Evolutionary conservation across 176 grass and related monocot genomes (phyloP), one percentile per base, ranked within the genome.

Genomic region (Aegilops longissima): DNA sequence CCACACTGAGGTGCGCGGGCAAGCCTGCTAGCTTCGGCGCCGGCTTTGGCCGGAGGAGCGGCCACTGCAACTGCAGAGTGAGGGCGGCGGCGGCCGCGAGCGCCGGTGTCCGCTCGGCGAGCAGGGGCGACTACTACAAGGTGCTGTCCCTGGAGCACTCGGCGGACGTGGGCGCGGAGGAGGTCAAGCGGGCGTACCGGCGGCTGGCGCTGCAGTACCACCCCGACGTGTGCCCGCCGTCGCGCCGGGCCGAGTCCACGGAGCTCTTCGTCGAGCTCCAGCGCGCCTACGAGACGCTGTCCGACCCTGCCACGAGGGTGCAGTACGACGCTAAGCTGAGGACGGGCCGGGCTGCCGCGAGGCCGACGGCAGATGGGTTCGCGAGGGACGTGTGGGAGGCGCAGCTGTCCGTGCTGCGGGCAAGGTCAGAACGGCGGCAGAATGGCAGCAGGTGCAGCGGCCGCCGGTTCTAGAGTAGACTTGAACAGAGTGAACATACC

Each of bases 201-300:
- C 90, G 91, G 24, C 76, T 93, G 80, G 93, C 89, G 27, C 83
- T 87, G 47, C 92, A 85, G 52, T 88, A 87, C 83, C 95, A 95
- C 86, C 91, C 95, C 0, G 93, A 98, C 79, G 85, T 78, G 8
- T 95, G 93, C 80, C 86, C 93, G 45, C 80, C 87, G 40, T 65
- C 90, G 51, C 66, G 73, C 0, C 85, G 82, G 5, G 86, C 69
- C 82, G 87, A 90, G 52, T 89, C 89, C 45, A 95, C 95, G 29
- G 76, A 51, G 51, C 64, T 74, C 59, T 98, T 98, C 89, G 70
- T 98, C n/a, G 91, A 95, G 88, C 88, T 98, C 9, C 91, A 86
- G 10, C 86, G 83, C 6, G 93, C 91, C 0, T 98, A 98, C 65
- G 93, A 98, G 77, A 94, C 88, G n/a, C 85, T 95, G 3, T 95